phyloP scores from a whole-genome alignment of 2,329 filamentous ascomycete genomes.

The Dothideomycetidae sp. region DNA sequence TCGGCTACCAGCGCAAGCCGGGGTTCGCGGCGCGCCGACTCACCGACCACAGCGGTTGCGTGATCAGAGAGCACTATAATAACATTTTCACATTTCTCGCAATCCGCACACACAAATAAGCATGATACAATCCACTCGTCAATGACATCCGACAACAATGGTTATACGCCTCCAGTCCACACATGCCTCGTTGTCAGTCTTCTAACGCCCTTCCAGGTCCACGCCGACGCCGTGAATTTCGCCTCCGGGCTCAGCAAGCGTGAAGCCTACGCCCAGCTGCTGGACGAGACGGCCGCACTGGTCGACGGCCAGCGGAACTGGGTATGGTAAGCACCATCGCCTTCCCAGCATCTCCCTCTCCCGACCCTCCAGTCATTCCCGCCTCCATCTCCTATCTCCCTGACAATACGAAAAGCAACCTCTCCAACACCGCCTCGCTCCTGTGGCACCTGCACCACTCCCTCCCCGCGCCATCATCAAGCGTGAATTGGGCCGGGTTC shows the following conservation, averaged over 20 bases:
- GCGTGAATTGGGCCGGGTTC: constrained; percentile 73
- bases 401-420: constrained; percentile 43
- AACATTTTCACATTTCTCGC: too few species aligned
- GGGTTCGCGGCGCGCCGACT: too few species aligned
- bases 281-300: constrained; percentile 54
- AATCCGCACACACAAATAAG: too few species aligned
- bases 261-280: constrained; percentile 59
- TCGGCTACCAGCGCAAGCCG: too few species aligned
- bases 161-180: too few species aligned
- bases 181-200: too few species aligned
- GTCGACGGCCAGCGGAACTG: constrained; percentile 65
- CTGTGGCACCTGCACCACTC: constrained; percentile 71
- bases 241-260: constrained; percentile 50
- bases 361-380: not conserved
- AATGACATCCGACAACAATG: too few species aligned
- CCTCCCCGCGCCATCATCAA: constrained; percentile 47
- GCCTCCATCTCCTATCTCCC: not conserved
- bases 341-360: not conserved
- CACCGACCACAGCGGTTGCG: too few species aligned
- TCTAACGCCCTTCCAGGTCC: constrained; percentile 36
- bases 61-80: too few species aligned
- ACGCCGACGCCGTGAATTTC: constrained; percentile 69
- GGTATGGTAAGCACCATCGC: constrained; percentile 38
- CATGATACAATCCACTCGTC: too few species aligned
- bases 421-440: constrained; percentile 60